These are phyloP conservation scores for Hygrophoropsis aurantiaca DNA, from an alignment of 768 basidiomycete species.

Conservation along the genomic window DNA sequence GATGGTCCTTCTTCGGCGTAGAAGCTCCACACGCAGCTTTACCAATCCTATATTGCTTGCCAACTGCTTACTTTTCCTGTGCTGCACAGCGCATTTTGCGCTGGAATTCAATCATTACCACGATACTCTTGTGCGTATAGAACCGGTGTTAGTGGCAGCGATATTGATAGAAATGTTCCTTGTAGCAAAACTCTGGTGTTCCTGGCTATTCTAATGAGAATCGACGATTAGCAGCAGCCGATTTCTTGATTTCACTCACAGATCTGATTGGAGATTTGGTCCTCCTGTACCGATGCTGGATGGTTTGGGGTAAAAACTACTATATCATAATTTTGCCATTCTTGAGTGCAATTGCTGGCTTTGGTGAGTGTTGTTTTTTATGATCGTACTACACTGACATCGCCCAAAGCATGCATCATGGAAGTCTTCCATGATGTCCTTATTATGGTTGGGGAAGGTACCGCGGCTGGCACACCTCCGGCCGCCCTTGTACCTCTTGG, in stretches of 20 bases:
- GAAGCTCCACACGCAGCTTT: conserved; percentile 8
- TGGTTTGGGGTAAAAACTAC: conserved; percentile 37
- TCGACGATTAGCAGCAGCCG: conserved; percentile 27
- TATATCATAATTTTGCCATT: conserved; percentile 34
- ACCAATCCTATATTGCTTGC: conserved; percentile 26
- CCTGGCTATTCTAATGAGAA: conserved; percentile 30
- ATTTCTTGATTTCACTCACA: conserved; percentile 34
- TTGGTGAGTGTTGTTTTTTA: conserved; percentile 27
- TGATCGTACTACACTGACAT: conserved; percentile 1
- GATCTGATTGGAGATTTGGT: conserved; percentile 36
- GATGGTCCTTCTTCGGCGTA: conserved; percentile 18
- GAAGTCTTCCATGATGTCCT: conserved; percentile 16
- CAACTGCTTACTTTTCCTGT: conserved; percentile 30
- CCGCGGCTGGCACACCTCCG: conserved; percentile 33
- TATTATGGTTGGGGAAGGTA: conserved; percentile 27
- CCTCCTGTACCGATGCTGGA: conserved; percentile 43
- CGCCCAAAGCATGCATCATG: conserved; percentile 28
- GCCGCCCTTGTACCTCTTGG: conserved; percentile 33
- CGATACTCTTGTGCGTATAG: conserved; percentile 27
- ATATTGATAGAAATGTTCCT: conserved; percentile 1
- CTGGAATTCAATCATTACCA: conserved; percentile 38
- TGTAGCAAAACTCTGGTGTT: conserved; percentile 28
- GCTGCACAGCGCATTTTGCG: conserved; percentile 30
- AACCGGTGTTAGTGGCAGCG: conserved; percentile 2
- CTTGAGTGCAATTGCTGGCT: conserved; percentile 30